phyloP scores from a whole-genome alignment of 2,329 filamentous ascomycete species.

The Aspergillus brasiliensis region DNA sequence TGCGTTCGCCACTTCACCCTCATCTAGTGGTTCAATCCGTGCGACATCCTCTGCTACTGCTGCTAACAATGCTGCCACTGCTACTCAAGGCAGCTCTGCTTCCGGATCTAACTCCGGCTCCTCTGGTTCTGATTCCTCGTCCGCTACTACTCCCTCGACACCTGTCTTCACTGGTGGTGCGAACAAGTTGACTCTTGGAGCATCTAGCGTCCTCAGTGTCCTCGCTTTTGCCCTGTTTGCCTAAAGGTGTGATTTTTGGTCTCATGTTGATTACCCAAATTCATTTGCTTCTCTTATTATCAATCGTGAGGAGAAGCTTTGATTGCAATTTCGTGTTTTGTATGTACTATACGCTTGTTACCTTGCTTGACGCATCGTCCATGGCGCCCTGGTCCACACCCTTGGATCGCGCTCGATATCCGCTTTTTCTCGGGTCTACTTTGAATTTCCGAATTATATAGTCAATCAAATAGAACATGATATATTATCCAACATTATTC shows the following conservation, averaged over 20 bases:
- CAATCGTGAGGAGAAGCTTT: neutral
- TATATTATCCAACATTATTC: neutral
- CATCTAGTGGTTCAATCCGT: neutral
- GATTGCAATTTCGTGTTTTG: neutral
- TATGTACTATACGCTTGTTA: slow-evolving; percentile 1
- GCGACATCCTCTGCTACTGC: neutral
- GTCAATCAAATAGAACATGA: neutral
- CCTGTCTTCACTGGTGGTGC: slow-evolving; percentile 30
- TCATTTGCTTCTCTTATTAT: neutral
- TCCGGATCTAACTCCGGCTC: slow-evolving; percentile 7
- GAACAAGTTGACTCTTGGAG: slow-evolving; percentile 19
- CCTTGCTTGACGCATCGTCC: neutral
- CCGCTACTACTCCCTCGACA: slow-evolving; percentile 17
- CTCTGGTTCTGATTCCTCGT: slow-evolving; percentile 4
- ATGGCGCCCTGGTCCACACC: neutral
- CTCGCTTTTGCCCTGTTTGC: slow-evolving; percentile 22
- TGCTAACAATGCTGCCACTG: neutral
- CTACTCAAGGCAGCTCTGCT: neutral
- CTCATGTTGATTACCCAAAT: neutral
- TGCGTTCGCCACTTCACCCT: neutral
- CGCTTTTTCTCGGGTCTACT: neutral
- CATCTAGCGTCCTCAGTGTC: slow-evolving; percentile 18
- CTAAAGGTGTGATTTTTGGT: slow-evolving; percentile 2
- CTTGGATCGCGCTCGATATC: neutral
- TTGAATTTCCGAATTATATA: neutral